Percentiles rank a stretch among this genome's conserved stretches.
These are phyloP conservation scores for Leishmania mexicana DNA, from an alignment of 208 protist species.

Conservation along the genomic window DNA sequence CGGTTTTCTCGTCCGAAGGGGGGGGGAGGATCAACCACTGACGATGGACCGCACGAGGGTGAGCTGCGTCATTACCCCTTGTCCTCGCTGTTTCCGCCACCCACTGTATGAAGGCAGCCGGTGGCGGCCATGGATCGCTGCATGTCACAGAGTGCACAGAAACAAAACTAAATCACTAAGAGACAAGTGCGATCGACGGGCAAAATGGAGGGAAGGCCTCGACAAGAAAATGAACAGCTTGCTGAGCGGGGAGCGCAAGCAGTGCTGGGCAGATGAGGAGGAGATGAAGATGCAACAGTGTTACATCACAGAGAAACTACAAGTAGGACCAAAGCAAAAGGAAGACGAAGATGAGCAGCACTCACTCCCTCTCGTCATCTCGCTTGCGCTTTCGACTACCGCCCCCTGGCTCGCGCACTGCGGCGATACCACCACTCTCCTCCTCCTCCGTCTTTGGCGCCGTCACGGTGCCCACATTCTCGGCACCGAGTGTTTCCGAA, in stretches of 20 bases:
- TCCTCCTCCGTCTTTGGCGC: constrained; percentile 2
- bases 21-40: neutral
- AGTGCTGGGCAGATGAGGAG: neutral
- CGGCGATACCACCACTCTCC: constrained; percentile 39
- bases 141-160: neutral
- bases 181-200: too few species aligned
- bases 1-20: neutral
- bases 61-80: neutral
- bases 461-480: constrained; percentile 1
- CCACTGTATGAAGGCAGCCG: neutral
- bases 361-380: constrained; percentile 2
- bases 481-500: neutral
- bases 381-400: constrained; percentile 38
- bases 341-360: neutral
- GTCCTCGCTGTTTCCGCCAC: neutral
- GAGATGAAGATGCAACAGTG: neutral
- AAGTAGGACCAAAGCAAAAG: neutral
- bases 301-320: neutral
- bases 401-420: constrained; percentile 53
- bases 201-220: too few species aligned
- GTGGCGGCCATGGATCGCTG: neutral
- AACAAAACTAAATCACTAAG: neutral
- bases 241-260: neutral
- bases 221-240: neutral
- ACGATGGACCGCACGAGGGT: neutral